phyloP scores from a whole-genome alignment of 2,329 filamentous ascomycete species.

The Lachnellula cervina region DNA sequence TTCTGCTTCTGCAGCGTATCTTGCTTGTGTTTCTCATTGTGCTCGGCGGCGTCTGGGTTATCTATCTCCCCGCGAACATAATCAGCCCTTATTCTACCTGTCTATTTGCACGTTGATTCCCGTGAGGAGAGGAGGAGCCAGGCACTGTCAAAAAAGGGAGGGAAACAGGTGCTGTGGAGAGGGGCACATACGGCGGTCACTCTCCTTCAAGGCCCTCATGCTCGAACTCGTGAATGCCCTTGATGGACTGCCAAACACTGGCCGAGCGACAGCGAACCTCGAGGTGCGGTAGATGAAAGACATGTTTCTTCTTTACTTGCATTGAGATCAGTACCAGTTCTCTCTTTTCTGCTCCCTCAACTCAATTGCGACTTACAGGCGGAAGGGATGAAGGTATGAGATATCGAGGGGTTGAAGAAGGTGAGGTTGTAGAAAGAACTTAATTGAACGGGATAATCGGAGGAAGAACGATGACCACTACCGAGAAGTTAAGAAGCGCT shows the following conservation, averaged over 20 bases:
- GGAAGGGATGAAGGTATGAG: background rate
- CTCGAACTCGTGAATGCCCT: slow-evolving; percentile 19
- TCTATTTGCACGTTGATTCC: no score
- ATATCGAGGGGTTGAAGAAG: no score
- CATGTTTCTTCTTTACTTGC: slow-evolving; percentile 14
- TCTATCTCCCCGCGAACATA: slow-evolving; percentile 10
- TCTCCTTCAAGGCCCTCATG: slow-evolving; percentile 26
- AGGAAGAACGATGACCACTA: background rate
- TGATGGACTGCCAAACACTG: background rate
- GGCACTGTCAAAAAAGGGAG: no score
- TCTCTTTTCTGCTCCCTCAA: background rate
- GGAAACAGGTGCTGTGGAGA: background rate
- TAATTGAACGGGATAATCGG: background rate
- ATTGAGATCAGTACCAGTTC: background rate
- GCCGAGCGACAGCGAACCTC: slow-evolving; percentile 6
- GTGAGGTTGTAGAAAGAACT: background rate
- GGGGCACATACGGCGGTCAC: slow-evolving; percentile 25
- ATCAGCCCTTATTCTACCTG: background rate
- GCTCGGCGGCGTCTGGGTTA: slow-evolving; percentile 30
- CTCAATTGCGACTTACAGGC: background rate
- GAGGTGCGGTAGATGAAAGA: slow-evolving; percentile 25
- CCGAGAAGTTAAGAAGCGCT: background rate
- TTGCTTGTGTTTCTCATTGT: slow-evolving; percentile 55
- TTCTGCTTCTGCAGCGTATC: slow-evolving; percentile 63
- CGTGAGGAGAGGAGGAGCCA: no score